Conservation (phyloP, 495 filamentous ascomycete genomes). For the Aspergillus wentii region DNA sequence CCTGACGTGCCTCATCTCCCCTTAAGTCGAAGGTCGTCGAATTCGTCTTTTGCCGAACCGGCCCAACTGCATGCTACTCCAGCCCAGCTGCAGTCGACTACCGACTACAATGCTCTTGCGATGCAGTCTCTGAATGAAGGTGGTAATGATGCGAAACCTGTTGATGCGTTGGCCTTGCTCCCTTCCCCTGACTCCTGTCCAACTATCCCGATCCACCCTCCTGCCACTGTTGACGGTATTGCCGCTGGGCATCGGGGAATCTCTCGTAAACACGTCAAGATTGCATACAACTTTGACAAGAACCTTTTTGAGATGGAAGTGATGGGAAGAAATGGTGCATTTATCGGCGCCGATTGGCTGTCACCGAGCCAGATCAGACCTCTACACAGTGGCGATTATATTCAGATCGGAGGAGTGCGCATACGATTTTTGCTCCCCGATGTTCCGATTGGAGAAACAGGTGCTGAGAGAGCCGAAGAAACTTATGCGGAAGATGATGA, state of each 20-base stretch:
- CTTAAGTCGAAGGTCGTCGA: conserved; percentile 46
- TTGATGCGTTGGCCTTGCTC: conserved; percentile 36
- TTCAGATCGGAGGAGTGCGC: conserved; percentile 75
- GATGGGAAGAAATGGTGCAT: conserved; percentile 80
- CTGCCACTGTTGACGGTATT: conserved; percentile 55
- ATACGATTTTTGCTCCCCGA: conserved; percentile 73
- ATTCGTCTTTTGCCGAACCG: conserved; percentile 36
- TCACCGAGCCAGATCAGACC: conserved; percentile 55
- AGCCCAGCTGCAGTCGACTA: conserved; percentile 36
- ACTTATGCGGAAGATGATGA: conserved; percentile 43
- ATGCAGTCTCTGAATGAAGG: conserved; percentile 41
- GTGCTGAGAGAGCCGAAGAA: conserved; percentile 64
- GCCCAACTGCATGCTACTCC: conserved; percentile 38
- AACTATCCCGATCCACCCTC: conserved; percentile 76
- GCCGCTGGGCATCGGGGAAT: conserved; percentile 64
- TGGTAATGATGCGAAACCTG: conserved; percentile 31
- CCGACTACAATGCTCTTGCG: conserved; percentile 43
- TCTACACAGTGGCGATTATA: conserved; percentile 64
- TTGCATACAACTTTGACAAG: conserved; percentile 71
- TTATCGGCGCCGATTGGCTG: conserved; percentile 70
- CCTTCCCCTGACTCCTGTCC: conserved; percentile 58
- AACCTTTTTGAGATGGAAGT: conserved; percentile 75
- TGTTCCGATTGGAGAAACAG: conserved; percentile 61
- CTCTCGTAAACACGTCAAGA: conserved; percentile 79
- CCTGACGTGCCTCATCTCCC: conserved; percentile 41